Base-by-base conservation (phyloP, 208 protist genomes). In the Novymonas esmeraldas region DNA sequence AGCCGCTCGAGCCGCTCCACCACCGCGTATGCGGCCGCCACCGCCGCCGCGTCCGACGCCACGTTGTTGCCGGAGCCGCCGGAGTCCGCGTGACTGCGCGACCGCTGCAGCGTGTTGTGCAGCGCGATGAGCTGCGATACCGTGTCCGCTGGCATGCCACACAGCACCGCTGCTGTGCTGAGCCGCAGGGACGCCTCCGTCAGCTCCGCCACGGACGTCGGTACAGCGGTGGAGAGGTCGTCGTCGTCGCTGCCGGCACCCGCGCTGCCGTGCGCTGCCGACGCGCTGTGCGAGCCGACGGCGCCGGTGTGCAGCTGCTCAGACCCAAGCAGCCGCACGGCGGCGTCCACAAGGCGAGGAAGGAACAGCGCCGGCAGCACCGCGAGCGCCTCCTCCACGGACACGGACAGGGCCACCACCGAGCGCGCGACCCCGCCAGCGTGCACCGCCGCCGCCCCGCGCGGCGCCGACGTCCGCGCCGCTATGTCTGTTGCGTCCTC, bases 81-180 rank as follows among this genome's bases (percentile, higher is more conserved):
- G 33, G 31, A 20, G 2, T 16, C 61, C n/a, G 1, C 22, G 24
- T n/a, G 59, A 20, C 42, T 46, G 13, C 73, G 71, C 1, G 69
- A 63, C 46, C 76, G 81, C 5, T 86, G 33, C 10, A 90, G 64
- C 6, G 69, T 77, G 24, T 64, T 76, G 64, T 94, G 89, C 44
- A 94, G 55, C 7, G 79, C 70, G 2, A 75, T 74, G 34, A 94
- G 79, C 66, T 92, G 89, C 50, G 75, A 68, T 16, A 76, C 54
- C 0, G 70, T 79, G 46, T 71, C 78, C 14, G 70, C 48, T 29
- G 78, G 54, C 73, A 85, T 78, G 36, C 84, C 88, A 52, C 73
- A 83, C 24, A 71, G 64, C 4, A 83, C 22, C 2, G 69, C 55
- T 10, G 68, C 45, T 1, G 73, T 68, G 44, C 72, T 87, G 14